Percentiles rank a stretch among this genome's conserved stretches.
Conservation (phyloP, 176 grass and related monocot genomes). For the Hordeum marinum region DNA sequence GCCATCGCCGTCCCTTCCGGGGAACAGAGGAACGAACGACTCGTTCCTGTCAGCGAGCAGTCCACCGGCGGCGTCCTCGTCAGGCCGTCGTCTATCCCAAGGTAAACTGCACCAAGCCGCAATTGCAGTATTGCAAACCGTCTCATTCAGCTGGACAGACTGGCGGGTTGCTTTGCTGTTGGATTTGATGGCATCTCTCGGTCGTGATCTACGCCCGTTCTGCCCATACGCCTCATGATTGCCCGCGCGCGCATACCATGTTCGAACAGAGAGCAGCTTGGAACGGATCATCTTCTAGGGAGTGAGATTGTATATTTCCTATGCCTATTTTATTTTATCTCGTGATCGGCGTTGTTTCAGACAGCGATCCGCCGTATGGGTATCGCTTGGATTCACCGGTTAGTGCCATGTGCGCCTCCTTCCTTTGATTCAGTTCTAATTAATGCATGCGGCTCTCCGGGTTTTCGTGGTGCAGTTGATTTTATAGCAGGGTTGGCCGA, state of each 20-base stretch:
- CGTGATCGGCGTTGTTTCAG: not conserved
- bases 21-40: not conserved
- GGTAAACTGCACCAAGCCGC: not conserved
- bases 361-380: not conserved
- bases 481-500: not conserved
- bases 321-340: not conserved
- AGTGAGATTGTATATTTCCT: not conserved
- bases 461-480: constrained; percentile 9
- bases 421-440: not conserved
- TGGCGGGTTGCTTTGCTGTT: not conserved
- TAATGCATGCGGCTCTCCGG: not conserved
- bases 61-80: not conserved
- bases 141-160: not conserved
- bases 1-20: not conserved
- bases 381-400: not conserved
- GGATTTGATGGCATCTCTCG: not conserved
- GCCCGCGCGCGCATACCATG: not conserved
- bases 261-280: not conserved
- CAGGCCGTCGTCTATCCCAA: not conserved
- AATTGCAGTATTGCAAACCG: not conserved
- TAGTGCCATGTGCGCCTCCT: not conserved
- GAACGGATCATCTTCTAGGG: not conserved
- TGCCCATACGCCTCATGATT: constrained; percentile 4
- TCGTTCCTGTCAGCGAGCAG: not conserved
- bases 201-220: not conserved